Evolutionary conservation across 345 rosid genomes (phyloP).

Genomic region (Melastoma malabathricum): DNA sequence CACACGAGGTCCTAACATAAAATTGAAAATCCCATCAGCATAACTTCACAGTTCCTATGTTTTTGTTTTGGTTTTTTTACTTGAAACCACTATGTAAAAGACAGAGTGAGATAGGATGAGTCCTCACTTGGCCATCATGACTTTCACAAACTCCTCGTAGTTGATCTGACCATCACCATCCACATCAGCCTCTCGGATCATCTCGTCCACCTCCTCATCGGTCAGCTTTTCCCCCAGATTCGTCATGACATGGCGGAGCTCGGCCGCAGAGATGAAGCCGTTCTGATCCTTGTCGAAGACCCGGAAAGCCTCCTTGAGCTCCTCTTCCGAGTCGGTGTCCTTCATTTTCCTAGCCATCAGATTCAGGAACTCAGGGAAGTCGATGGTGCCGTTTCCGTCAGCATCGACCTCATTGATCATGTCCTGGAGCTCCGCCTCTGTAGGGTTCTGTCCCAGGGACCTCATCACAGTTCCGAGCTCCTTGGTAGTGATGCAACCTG

Average conservation of each 20-base stretch:
- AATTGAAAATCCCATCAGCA: slow-evolving; percentile 20
- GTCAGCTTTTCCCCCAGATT: slow-evolving; percentile 51
- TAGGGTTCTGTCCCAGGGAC: slow-evolving; percentile 44
- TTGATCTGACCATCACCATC: slow-evolving; percentile 52
- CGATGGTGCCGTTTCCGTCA: slow-evolving; percentile 45
- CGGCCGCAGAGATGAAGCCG: slow-evolving; percentile 47
- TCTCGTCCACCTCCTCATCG: slow-evolving; percentile 47
- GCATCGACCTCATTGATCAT: slow-evolving; percentile 53
- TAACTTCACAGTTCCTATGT: slow-evolving; percentile 21
- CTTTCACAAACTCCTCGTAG: slow-evolving; percentile 43
- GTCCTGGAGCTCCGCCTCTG: slow-evolving; percentile 49
- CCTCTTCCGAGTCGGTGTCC: slow-evolving; percentile 52
- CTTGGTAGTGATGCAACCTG: slow-evolving; percentile 50
- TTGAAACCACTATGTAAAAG: slow-evolving; percentile 5
- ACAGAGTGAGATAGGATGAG: slow-evolving; percentile 13
- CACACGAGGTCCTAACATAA: slow-evolving; percentile 15
- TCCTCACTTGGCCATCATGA: slow-evolving; percentile 56
- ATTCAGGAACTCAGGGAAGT: slow-evolving; percentile 39
- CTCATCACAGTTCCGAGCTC: slow-evolving; percentile 51
- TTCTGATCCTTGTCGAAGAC: slow-evolving; percentile 51
- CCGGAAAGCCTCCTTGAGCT: slow-evolving; percentile 43
- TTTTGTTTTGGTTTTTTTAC: slow-evolving; percentile 1
- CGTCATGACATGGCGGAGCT: slow-evolving; percentile 49
- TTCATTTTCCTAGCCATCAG: slow-evolving; percentile 49
- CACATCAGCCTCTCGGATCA: slow-evolving; percentile 49